Percentiles rank a stretch among this genome's conserved stretches.
phyloP scores from a whole-genome alignment of 192 early-diverging fungal species.

The Backusella sp. region DNA sequence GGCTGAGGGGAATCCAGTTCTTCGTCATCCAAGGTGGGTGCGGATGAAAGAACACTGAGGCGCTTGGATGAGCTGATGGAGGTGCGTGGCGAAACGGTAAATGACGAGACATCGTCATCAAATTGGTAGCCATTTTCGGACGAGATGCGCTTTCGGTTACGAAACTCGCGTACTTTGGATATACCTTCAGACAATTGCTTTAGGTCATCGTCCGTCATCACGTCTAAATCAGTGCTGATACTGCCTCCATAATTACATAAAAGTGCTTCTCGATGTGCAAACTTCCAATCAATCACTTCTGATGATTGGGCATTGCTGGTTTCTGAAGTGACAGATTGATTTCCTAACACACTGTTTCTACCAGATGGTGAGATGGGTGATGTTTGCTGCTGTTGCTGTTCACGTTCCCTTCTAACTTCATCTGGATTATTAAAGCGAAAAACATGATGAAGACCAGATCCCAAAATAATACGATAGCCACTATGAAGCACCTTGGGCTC shows the following conservation, averaged over 20 bases:
- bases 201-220: slow-evolving; percentile 53
- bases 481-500: slow-evolving; percentile 57
- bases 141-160: slow-evolving; percentile 40
- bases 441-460: slow-evolving; percentile 63
- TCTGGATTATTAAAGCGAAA: slow-evolving; percentile 85
- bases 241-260: slow-evolving; percentile 32
- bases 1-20: not conserved
- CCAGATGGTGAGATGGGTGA: not conserved
- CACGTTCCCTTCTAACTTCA: slow-evolving; percentile 68
- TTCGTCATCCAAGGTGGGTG: slow-evolving; percentile 5
- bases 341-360: not conserved
- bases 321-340: slow-evolving; percentile 28
- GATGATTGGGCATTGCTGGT: slow-evolving; percentile 30
- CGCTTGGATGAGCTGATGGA: slow-evolving; percentile 14
- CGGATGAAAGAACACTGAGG: not conserved
- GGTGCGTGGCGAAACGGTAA: slow-evolving; percentile 8
- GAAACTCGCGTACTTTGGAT: slow-evolving; percentile 42
- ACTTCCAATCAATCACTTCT: slow-evolving; percentile 69
- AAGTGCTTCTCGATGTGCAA: slow-evolving; percentile 68
- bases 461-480: slow-evolving; percentile 78
- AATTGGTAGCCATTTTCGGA: slow-evolving; percentile 27
- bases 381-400: not conserved
- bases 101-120: slow-evolving; percentile 18
- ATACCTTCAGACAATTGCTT: slow-evolving; percentile 54
- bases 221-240: slow-evolving; percentile 38